These are phyloP conservation scores for Tulasnella calospora DNA, from an alignment of 768 basidiomycete genomes.

Conservation along the genomic window DNA sequence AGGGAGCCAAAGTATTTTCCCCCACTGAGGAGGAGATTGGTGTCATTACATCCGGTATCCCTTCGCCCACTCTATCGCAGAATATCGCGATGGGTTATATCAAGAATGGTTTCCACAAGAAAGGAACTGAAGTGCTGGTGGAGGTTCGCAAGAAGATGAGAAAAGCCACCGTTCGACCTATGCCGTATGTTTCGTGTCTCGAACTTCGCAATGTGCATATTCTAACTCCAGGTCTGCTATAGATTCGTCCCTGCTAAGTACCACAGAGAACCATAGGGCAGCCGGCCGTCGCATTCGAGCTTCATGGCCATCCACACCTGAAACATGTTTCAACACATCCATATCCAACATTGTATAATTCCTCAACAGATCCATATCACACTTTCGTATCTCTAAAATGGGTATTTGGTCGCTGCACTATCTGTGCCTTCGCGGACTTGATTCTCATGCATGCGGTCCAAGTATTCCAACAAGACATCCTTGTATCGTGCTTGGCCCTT, in stretches of 20 bases:
- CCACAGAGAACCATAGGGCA: not conserved
- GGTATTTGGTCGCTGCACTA: slow-evolving; percentile 19
- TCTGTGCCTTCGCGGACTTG: slow-evolving; percentile 35
- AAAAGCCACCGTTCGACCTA: slow-evolving; percentile 64
- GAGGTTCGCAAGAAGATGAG: slow-evolving; percentile 79
- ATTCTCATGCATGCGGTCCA: slow-evolving; percentile 38
- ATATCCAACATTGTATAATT: not conserved
- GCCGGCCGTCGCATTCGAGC: not conserved
- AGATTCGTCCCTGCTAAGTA: slow-evolving; percentile 24
- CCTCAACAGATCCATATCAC: not conserved
- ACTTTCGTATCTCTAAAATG: slow-evolving; percentile 22
- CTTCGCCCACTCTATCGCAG: slow-evolving; percentile 79
- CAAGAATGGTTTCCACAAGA: slow-evolving; percentile 76
- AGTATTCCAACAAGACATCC: slow-evolving; percentile 37
- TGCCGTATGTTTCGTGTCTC: slow-evolving; percentile 66
- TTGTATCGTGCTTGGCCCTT: slow-evolving; percentile 37
- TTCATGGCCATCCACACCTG: too few relatives aligned
- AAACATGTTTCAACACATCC: slow-evolving; percentile 17
- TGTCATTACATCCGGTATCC: slow-evolving; percentile 87
- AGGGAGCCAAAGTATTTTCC: slow-evolving; percentile 70
- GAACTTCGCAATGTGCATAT: not conserved
- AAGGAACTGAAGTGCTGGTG: slow-evolving; percentile 77
- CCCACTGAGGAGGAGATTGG: slow-evolving; percentile 55
- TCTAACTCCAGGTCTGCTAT: not conserved
- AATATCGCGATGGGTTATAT: slow-evolving; percentile 98